Evolutionary conservation across 2,329 filamentous ascomycete species (phyloP), one percentile per base, ranked within the genome.

Genomic region (Pseudopithomyces chartarum): DNA sequence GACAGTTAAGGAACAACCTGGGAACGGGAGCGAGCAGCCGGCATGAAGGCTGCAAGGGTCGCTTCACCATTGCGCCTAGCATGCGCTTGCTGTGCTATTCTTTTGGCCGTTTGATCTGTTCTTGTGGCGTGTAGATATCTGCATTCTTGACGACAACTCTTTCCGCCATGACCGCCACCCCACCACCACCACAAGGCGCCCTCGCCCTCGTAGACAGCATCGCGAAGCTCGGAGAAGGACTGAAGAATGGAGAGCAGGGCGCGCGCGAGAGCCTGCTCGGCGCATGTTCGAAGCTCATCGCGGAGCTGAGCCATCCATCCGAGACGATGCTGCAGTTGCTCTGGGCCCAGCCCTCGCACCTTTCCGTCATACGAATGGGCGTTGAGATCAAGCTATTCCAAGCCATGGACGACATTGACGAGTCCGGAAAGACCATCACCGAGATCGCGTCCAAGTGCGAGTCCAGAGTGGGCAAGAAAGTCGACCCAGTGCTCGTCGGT

Each of bases 291-390:
- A 61, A 61, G 36, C 63, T 73, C 34, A 63, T 68, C 33, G 34
- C 67, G 1, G 60, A 67, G 44, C 61, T 67, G 17, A 67, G 63
- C 38, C 59, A 69, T 36, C 65, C 67, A 11, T 63, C 65, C 0
- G 67, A 69, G 52, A 63, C 53, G 15, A 63, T 67, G 52, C 49
- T 67, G 17, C 56, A 62, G 3, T 33, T 66, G 43, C 38, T 68
- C 23, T 69, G 67, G 67, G 57, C 64, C 1, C 64, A 68, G n/a
- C 63, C 67, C 12, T 55, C 63, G 1, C 64, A 69, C 36, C 54
- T 65, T 1, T 52, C 58, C 46, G 43, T 62, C 7, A 56, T 69
- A 20, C 65, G 65, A 56, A 52, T 67, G 40, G 61, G 59, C 2
- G 50, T 64, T 4, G 67, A 69, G 20, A 49, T 69, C 39, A 61